phyloP scores from a whole-genome alignment of 1,284 basidiomycete species.

The Entoloma clypeatum region DNA sequence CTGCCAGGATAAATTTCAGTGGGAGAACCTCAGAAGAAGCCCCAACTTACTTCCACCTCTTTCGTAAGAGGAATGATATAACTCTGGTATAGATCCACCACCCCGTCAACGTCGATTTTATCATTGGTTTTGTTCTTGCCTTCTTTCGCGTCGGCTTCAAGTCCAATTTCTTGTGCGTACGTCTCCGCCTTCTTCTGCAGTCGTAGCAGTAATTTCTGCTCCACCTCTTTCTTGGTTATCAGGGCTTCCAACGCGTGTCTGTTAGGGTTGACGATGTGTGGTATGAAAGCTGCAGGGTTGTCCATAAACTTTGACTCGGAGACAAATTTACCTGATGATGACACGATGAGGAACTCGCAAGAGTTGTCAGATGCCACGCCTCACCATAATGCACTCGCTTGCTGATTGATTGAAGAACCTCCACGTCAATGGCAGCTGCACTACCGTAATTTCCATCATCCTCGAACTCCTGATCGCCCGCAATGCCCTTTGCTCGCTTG shows the following conservation, averaged over 20 bases:
- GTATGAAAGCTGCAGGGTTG: constrained; percentile 85
- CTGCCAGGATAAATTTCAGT: constrained; percentile 38
- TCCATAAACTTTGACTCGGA: constrained; percentile 93
- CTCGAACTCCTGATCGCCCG: constrained; percentile 63
- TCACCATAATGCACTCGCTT: constrained; percentile 96
- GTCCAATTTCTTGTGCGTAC: constrained; percentile 89
- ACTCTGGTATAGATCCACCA: constrained; percentile 90
- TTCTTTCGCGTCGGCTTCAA: constrained; percentile 56
- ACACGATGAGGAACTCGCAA: constrained; percentile 2
- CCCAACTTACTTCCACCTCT: constrained; percentile 85
- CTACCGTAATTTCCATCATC: constrained; percentile 99
- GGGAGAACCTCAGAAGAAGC: not conserved
- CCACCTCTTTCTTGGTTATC: constrained; percentile 97
- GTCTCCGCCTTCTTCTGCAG: constrained; percentile 88
- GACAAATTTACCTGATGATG: constrained; percentile 87
- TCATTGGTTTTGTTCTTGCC: constrained; percentile 29
- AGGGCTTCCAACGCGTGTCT: constrained; percentile 72
- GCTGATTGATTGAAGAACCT: constrained; percentile 90
- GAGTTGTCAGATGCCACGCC: constrained; percentile 21
- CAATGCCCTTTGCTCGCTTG: constrained; percentile 64
- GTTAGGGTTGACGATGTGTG: constrained; percentile 83
- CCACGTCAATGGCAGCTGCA: constrained; percentile 90
- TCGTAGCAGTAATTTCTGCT: constrained; percentile 81
- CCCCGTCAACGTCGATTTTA: constrained; percentile 92
- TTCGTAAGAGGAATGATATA: constrained; percentile 98